Conservation (phyloP, 1,284 basidiomycete species). For the Tylopilus orsonianus region DNA sequence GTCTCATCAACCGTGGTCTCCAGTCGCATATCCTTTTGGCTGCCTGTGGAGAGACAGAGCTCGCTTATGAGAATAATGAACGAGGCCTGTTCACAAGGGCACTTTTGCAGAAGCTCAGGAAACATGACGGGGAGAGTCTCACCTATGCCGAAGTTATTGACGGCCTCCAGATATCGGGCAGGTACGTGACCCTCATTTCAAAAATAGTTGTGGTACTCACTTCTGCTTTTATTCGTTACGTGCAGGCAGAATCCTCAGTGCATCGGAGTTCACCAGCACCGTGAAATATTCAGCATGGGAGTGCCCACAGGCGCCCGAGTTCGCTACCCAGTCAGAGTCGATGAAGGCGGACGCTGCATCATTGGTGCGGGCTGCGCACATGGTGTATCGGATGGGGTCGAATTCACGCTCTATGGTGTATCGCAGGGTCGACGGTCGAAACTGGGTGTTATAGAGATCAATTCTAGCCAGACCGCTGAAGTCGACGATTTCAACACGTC, state of each 20-base stretch:
- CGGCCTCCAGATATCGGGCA: not conserved
- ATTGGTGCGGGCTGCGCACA: conserved; percentile 16
- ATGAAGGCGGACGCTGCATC: conserved; percentile 6
- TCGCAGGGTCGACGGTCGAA: not conserved
- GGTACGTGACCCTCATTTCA: not conserved
- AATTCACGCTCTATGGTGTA: conserved; percentile 12
- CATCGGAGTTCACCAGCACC: conserved; percentile 14
- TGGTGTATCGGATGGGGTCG: conserved; percentile 10
- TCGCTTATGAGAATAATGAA: conserved; percentile 11
- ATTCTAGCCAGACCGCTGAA: too few species aligned
- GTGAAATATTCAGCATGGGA: conserved; percentile 16
- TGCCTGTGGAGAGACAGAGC: conserved; percentile 49
- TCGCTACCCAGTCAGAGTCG: not conserved
- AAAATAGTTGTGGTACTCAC: not conserved
- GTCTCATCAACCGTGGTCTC: conserved; percentile 27
- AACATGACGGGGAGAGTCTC: not conserved
- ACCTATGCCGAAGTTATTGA: conserved; percentile 13
- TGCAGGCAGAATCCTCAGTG: conserved; percentile 19
- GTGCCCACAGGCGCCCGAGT: not conserved
- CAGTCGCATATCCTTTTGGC: conserved; percentile 50
- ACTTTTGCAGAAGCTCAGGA: conserved; percentile 15
- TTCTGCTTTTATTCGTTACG: not conserved
- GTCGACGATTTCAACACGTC: conserved; percentile 17
- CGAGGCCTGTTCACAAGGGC: conserved; percentile 15
- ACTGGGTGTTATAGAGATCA: too few species aligned